Evolutionary conservation across 352 stramenopile genomes (phyloP), one percentile per base, ranked within the genome.

Genomic region (Pythium sp.): DNA sequence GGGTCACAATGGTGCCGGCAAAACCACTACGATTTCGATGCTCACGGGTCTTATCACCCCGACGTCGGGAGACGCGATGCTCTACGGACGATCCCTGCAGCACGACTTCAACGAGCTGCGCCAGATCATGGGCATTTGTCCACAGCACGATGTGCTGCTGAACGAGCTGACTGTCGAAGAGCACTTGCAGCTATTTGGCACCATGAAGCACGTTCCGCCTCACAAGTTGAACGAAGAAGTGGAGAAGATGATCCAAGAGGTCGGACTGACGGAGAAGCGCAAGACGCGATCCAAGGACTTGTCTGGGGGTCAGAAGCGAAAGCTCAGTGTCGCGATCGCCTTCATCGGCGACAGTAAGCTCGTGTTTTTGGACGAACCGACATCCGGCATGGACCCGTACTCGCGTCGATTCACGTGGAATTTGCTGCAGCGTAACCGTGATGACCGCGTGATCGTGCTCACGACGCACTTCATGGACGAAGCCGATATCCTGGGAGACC

Each of bases 91-190:
- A 5, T 95, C 87, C 7, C 76, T 97, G 18, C 70, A 60, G 38
- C 38, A 80, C 49, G 73, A 98, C 64, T 89, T 99, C 67, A 72
- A 84, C 47, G 72, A 88, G 38, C 85, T 99, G 22, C 91, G 97
- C 6, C 75, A 97, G 69, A 85, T 97, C 61, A 90, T 98, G 71
- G 97, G 96, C 51, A 90, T 99, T 56, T 99, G 97, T 76, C 88
- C 97, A 2, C 97, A 99, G 71, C 95, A 99, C 74, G 95, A 99
- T 74, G 97, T 98, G 34, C 75, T 99, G 1, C 98, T 98, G 67
- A 88, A 92, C 41, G 75, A 97, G 22, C 75, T 99, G 46, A 99
- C 97, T 1, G 97, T 99, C 15, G 70, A 91, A 51, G 97, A 99
- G 72, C 96, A 99, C 70, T 77, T 99, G 46, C 54, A 84, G 61